These are phyloP conservation scores for Apophysomyces trapeziformis DNA, from an alignment of 371 early-diverging fungal genomes.

Conservation along the genomic window DNA sequence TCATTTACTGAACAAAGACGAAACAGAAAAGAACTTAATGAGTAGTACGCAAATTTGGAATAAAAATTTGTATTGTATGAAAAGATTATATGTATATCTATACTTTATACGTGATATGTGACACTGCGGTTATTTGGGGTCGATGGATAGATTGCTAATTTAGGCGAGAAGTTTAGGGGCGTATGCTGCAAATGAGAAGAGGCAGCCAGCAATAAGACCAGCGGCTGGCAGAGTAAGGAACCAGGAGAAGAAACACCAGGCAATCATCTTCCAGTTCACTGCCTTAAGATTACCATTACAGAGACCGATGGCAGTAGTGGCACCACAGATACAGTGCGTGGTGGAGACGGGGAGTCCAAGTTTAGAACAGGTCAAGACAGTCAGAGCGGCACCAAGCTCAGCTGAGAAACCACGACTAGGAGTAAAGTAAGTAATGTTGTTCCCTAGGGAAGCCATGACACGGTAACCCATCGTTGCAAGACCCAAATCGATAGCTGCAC, in stretches of 20 bases:
- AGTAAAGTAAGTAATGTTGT: constrained; percentile 84
- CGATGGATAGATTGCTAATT: too few relatives aligned
- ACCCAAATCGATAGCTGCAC: constrained; percentile 82
- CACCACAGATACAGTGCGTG: constrained; percentile 89
- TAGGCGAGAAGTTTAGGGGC: constrained; percentile 44
- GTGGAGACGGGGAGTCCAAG: constrained; percentile 88
- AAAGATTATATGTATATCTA: too few relatives aligned
- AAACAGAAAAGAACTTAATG: too few relatives aligned
- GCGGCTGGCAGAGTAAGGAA: constrained; percentile 83
- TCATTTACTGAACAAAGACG: too few relatives aligned
- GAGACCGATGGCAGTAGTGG: constrained; percentile 84
- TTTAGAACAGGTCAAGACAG: constrained; percentile 84
- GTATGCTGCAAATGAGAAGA: constrained; percentile 68
- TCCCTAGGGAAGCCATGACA: constrained; percentile 80
- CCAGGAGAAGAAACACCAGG: constrained; percentile 76
- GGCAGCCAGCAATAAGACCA: constrained; percentile 67
- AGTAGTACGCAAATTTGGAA: too few relatives aligned
- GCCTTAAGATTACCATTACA: constrained; percentile 73
- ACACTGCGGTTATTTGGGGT: too few relatives aligned
- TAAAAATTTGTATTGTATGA: too few relatives aligned
- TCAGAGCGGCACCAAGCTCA: constrained; percentile 83
- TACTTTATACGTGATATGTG: too few relatives aligned
- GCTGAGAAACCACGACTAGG: constrained; percentile 87
- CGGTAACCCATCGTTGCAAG: constrained; percentile 73
- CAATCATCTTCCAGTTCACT: constrained; percentile 84